These are phyloP conservation scores for Cladophialophora exuberans DNA, from an alignment of 2,329 filamentous ascomycete species.

Conservation along the genomic window DNA sequence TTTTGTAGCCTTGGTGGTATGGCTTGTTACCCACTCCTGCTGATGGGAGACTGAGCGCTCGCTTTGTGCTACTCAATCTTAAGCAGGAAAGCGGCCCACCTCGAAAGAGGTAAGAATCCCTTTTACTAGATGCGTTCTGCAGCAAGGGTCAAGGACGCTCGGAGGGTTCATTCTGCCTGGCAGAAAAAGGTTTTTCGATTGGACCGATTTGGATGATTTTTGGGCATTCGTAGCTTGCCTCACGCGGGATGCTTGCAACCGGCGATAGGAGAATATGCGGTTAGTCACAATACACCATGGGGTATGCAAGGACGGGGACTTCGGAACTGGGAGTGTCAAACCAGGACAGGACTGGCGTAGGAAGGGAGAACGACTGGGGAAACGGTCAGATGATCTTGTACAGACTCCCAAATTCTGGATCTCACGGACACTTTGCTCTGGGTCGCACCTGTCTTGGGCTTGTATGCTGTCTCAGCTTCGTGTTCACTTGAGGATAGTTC, in stretches of 20 bases:
- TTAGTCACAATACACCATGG: conserved; percentile 7
- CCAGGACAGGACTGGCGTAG: neutral
- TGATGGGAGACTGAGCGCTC: neutral
- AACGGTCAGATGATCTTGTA: conserved; percentile 9
- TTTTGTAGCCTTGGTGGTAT: no score
- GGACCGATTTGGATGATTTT: neutral
- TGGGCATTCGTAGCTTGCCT: neutral
- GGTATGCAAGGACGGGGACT: neutral
- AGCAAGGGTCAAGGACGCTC: neutral
- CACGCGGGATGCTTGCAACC: neutral
- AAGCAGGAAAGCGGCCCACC: neutral
- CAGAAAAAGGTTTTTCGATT: conserved; percentile 20
- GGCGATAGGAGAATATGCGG: conserved; percentile 1
- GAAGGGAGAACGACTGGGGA: neutral
- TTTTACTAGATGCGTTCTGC: neutral
- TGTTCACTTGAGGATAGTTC: no score
- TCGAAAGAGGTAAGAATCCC: neutral
- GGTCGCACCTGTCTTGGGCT: neutral
- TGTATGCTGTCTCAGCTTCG: neutral
- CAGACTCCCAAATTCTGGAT: conserved; percentile 1
- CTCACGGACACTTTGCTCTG: neutral
- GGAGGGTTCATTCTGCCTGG: conserved; percentile 17
- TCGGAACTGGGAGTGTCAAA: neutral
- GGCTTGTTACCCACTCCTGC: neutral
- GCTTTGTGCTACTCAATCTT: neutral